Evolutionary conservation across 495 filamentous ascomycete genomes (phyloP).

Genomic region (Neurospora sublineolata): DNA sequence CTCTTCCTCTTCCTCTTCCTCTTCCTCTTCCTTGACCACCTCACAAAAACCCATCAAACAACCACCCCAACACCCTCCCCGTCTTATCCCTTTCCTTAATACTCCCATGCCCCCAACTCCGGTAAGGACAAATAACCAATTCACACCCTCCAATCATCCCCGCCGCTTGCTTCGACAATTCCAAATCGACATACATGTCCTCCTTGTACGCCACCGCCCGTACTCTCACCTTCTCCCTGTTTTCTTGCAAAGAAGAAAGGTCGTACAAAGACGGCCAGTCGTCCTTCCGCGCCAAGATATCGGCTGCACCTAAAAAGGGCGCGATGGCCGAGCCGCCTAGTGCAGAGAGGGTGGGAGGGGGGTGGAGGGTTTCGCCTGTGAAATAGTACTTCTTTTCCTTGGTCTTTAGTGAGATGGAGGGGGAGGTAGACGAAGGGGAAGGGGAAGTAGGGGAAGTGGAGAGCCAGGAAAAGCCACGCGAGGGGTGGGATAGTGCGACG

Average conservation of each 20-base stretch:
- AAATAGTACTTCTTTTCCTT: constrained; percentile 53
- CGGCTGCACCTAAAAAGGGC: constrained; percentile 47
- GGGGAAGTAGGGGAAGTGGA: background rate
- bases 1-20: too few relatives aligned
- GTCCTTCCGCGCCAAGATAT: constrained; percentile 49
- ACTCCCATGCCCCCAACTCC: constrained; percentile 58
- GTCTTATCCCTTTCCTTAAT: constrained; percentile 44
- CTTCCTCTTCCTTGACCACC: too few relatives aligned
- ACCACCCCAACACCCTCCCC: constrained; percentile 44
- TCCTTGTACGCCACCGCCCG: constrained; percentile 69
- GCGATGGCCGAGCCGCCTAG: constrained; percentile 37
- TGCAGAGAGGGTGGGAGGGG: constrained; percentile 20
- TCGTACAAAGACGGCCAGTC: constrained; percentile 70
- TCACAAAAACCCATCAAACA: constrained; percentile 9
- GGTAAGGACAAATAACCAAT: constrained; percentile 31
- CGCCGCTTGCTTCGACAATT: constrained; percentile 49
- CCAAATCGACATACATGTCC: constrained; percentile 84
- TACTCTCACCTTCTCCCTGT: constrained; percentile 48
- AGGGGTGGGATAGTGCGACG: constrained; percentile 14
- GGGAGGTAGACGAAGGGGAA: too few relatives aligned
- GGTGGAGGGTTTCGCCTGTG: constrained; percentile 82
- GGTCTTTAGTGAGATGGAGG: too few relatives aligned
- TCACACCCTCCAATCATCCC: constrained; percentile 55
- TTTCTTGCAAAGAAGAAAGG: constrained; percentile 36
- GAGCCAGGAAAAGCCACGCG: constrained; percentile 32